These are phyloP conservation scores for Penicillium lividum DNA, from an alignment of 495 filamentous ascomycete genomes.

Conservation along the genomic window DNA sequence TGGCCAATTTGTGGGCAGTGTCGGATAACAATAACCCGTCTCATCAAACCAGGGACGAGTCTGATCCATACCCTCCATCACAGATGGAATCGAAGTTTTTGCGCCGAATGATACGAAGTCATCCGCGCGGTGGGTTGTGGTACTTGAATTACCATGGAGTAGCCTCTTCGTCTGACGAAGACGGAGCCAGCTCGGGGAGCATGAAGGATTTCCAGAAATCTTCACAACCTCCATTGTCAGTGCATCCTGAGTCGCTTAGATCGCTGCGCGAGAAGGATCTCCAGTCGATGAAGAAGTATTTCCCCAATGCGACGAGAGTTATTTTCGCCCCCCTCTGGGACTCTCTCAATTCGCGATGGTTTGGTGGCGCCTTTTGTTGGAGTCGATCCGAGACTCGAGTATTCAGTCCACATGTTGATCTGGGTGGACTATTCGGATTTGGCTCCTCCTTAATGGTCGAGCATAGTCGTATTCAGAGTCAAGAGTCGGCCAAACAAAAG, in stretches of 20 bases:
- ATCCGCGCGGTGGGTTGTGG: slow-evolving; percentile 19
- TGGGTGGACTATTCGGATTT: slow-evolving; percentile 57
- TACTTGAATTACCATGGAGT: slow-evolving; percentile 19
- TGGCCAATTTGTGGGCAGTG: slow-evolving; percentile 40
- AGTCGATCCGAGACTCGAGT: slow-evolving; percentile 39
- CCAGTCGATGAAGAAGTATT: slow-evolving; percentile 36
- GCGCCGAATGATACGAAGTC: slow-evolving; percentile 15
- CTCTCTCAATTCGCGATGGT: slow-evolving; percentile 63
- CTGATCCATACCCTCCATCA: background rate
- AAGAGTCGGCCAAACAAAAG: slow-evolving; percentile 59
- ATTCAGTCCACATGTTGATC: slow-evolving; percentile 37
- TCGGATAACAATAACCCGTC: slow-evolving; percentile 1
- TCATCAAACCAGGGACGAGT: background rate
- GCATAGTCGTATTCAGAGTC: slow-evolving; percentile 56
- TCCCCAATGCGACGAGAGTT: slow-evolving; percentile 42
- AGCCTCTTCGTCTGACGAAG: slow-evolving; percentile 18
- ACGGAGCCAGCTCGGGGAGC: slow-evolving; percentile 4
- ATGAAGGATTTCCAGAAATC: background rate
- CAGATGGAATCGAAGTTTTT: slow-evolving; percentile 17
- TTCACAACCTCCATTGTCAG: background rate
- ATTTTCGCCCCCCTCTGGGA: slow-evolving; percentile 65
- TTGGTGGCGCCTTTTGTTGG: slow-evolving; percentile 65
- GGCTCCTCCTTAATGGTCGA: slow-evolving; percentile 67
- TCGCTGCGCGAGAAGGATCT: slow-evolving; percentile 23
- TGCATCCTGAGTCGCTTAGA: slow-evolving; percentile 20